Evolutionary conservation across 345 rosid species (phyloP), one percentile per base, ranked within the genome.

Genomic region (Punica granatum): DNA sequence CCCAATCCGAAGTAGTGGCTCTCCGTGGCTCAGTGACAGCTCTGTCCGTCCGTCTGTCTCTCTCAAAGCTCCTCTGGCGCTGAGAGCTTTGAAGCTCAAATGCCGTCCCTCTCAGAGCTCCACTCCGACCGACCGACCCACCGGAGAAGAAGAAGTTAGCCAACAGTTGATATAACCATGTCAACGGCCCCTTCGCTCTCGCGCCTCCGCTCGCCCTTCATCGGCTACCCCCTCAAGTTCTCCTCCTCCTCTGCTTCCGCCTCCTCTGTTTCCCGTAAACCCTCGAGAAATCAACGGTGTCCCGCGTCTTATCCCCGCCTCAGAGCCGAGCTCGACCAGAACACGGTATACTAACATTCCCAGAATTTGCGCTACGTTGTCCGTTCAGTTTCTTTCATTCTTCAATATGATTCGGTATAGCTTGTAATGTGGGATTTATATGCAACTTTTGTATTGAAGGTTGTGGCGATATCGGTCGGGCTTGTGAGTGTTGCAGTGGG

Each of bases 391-490:
- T 23, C 68, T 26, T 28, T 48, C 51, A n/a, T 3, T 63, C 3
- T 23, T 62, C 34, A 21, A 18, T 25, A 63, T 23, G 66, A 28
- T 39, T 31, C 37, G 19, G 32, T 25, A 8, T 16, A 63, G 15
- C 9, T 56, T 26, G 18, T 56, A 28, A 56, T 25, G 31, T 26
- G 12, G 1, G 0, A 25, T 62, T 59, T 30, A n/a, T 19, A 1
- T 3, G 6, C 8, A 18, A 11, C 18, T 35, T 11, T 32, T 13
- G 34, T 1, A 5, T 18, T 59, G 56, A 82, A 93, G 97, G 75
- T 94, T 56, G 79, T 91, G 30, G 96, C 97, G 25, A 73, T 90
- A 16, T 70, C 97, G 1, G 99, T 94, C 33, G 99, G 97, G 26
- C 3, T 90, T 10, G 95, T 71, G 26, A 94, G 99, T 70, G 83